Percentiles rank a stretch among this genome's conserved stretches.
Evolutionary conservation across 208 protist genomes (phyloP).

Genomic region (Trypanosoma scelopori): DNA sequence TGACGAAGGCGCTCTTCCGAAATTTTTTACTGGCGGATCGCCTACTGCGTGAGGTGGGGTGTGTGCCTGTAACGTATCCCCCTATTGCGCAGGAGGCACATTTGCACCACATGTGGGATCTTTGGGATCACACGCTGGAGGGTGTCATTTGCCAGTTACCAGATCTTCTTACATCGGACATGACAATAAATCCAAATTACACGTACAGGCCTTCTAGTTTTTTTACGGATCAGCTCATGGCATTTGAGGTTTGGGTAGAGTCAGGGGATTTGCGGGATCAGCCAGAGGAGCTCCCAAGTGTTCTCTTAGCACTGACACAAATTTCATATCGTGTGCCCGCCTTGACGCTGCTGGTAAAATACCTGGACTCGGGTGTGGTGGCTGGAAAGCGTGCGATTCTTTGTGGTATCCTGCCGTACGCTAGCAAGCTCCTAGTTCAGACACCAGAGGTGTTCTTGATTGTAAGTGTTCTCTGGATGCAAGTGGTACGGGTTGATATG

Average conservation of each 20-base stretch:
- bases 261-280: slow-evolving; percentile 85
- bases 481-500: slow-evolving; percentile 68
- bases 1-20: slow-evolving; percentile 95
- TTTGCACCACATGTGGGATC: slow-evolving; percentile 95
- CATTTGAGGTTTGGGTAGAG: slow-evolving; percentile 99
- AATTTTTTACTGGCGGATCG: slow-evolving; percentile 98
- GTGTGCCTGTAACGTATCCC: slow-evolving; percentile 95
- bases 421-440: slow-evolving; percentile 94
- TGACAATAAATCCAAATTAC: slow-evolving; percentile 32
- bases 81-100: slow-evolving; percentile 91
- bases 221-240: slow-evolving; percentile 97
- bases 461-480: slow-evolving; percentile 85
- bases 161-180: slow-evolving; percentile 45
- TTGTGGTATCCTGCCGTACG: slow-evolving; percentile 98
- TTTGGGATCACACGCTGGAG: slow-evolving; percentile 95
- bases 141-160: slow-evolving; percentile 92
- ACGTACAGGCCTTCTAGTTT: slow-evolving; percentile 92
- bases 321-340: slow-evolving; percentile 94
- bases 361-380: slow-evolving; percentile 96
- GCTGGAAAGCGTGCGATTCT: slow-evolving; percentile 94
- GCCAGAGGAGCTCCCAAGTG: slow-evolving; percentile 97
- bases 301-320: slow-evolving; percentile 95
- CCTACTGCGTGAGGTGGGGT: slow-evolving; percentile 93
- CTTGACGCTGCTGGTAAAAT: slow-evolving; percentile 94
- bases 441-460: slow-evolving; percentile 77